phyloP scores from a whole-genome alignment of 371 early-diverging fungal species.

The Scutellospora calospora region DNA sequence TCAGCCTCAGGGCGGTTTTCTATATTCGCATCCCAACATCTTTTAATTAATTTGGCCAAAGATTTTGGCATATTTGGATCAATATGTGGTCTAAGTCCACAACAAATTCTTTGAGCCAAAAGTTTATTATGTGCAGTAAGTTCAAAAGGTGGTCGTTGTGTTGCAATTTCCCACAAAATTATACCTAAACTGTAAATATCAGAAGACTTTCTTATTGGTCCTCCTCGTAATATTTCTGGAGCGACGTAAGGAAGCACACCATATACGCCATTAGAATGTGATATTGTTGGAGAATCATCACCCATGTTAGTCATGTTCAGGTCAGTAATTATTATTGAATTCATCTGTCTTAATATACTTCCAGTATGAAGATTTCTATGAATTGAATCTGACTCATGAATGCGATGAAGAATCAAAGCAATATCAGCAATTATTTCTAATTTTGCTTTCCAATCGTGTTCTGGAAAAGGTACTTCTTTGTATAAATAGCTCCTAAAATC shows the following conservation, averaged over 20 bases:
- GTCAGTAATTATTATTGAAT: neutral
- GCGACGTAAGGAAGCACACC: slow-evolving; percentile 28
- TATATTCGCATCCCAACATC: slow-evolving; percentile 42
- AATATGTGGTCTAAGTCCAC: slow-evolving; percentile 34
- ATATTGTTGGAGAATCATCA: slow-evolving; percentile 1
- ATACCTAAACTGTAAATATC: slow-evolving; percentile 33
- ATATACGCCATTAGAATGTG: slow-evolving; percentile 6
- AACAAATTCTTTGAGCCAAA: slow-evolving; percentile 30
- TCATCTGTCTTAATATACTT: slow-evolving; percentile 27
- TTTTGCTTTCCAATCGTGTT: slow-evolving; percentile 30
- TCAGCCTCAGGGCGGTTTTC: slow-evolving; percentile 35
- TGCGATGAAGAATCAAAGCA: neutral
- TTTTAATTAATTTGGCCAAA: slow-evolving; percentile 28
- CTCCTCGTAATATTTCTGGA: slow-evolving; percentile 25
- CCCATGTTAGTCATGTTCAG: neutral
- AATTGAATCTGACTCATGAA: slow-evolving; percentile 9
- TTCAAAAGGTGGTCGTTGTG: slow-evolving; percentile 27
- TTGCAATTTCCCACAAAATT: slow-evolving; percentile 25
- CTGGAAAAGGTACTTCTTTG: neutral
- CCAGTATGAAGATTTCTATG: slow-evolving; percentile 35
- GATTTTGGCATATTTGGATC: slow-evolving; percentile 24
- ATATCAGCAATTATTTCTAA: slow-evolving; percentile 28
- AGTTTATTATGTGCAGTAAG: slow-evolving; percentile 13
- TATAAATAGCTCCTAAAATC: slow-evolving; percentile 12
- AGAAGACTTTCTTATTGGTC: neutral